Percentiles rank a stretch among this genome's conserved stretches.
phyloP scores from a whole-genome alignment of 768 basidiomycete species.

The Tubosaeta sp. region DNA sequence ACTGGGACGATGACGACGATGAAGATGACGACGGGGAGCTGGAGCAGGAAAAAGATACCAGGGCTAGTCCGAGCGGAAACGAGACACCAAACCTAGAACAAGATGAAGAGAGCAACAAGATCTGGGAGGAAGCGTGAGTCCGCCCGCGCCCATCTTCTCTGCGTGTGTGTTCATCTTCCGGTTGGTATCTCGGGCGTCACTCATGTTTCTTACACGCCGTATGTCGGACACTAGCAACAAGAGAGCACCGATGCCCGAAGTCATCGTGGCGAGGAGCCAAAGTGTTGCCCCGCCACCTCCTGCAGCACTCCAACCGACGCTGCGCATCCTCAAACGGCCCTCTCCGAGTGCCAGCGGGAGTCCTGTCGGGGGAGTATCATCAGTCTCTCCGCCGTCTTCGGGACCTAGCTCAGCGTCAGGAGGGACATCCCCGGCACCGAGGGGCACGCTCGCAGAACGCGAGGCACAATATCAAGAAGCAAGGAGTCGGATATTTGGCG shows the following conservation, averaged over 20 bases:
- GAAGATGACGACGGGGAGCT: neutral
- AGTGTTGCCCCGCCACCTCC: constrained; percentile 46
- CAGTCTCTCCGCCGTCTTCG: constrained; percentile 12
- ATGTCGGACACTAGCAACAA: constrained; percentile 43
- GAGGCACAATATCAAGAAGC: constrained; percentile 74
- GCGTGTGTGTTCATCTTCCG: constrained; percentile 10
- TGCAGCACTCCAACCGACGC: constrained; percentile 54
- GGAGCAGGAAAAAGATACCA: neutral
- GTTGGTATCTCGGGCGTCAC: constrained; percentile 2
- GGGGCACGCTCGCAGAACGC: constrained; percentile 50
- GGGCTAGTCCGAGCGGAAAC: neutral
- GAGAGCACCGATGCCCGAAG: constrained; percentile 62
- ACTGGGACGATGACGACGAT: constrained; percentile 58
- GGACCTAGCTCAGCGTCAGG: constrained; percentile 10
- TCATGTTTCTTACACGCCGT: neutral
- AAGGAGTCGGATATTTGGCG: constrained; percentile 67
- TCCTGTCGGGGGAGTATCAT: neutral
- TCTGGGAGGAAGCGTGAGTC: constrained; percentile 74
- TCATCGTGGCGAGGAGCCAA: constrained; percentile 44
- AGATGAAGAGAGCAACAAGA: constrained; percentile 37
- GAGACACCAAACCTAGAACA: constrained; percentile 8
- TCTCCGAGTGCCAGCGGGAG: constrained; percentile 20
- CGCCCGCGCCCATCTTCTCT: neutral
- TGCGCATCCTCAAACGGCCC: constrained; percentile 74
- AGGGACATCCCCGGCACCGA: constrained; percentile 13